These are phyloP conservation scores for Nymphaea thermarum DNA, from an alignment of 164 flowering plant species.

Conservation along the genomic window DNA sequence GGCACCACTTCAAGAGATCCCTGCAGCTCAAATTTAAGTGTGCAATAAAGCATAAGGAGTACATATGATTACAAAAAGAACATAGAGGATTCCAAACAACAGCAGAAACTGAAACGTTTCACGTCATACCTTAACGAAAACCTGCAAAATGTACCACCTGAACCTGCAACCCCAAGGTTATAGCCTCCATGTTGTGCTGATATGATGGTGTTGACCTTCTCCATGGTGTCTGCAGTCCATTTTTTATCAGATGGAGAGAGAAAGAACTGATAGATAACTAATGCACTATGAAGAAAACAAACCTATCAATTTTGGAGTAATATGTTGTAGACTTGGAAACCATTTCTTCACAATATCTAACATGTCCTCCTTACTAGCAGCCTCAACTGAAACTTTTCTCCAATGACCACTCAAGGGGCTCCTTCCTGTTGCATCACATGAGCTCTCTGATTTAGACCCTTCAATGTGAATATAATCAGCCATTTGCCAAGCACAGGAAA, in stretches of 20 bases:
- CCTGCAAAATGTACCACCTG: slow-evolving; percentile 20
- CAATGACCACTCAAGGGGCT: slow-evolving; percentile 42
- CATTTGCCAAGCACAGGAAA: too few species aligned
- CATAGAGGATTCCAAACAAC: too few species aligned
- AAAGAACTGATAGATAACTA: neutral
- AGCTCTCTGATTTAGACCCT: too few species aligned
- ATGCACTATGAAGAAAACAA: slow-evolving; percentile 2
- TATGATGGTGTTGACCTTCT: slow-evolving; percentile 21
- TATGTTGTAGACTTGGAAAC: slow-evolving; percentile 49
- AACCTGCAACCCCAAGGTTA: slow-evolving; percentile 15
- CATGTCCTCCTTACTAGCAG: slow-evolving; percentile 45
- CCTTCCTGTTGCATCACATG: slow-evolving; percentile 22
- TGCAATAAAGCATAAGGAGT: too few species aligned
- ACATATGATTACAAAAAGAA: too few species aligned
- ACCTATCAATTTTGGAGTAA: slow-evolving; percentile 59
- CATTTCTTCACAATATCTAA: slow-evolving; percentile 37
- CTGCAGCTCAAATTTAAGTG: slow-evolving; percentile 17
- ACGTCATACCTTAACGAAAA: slow-evolving; percentile 62
- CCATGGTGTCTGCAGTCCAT: slow-evolving; percentile 50
- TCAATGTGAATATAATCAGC: too few species aligned
- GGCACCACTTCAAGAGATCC: slow-evolving; percentile 92
- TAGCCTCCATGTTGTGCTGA: slow-evolving; percentile 19
- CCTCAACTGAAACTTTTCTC: slow-evolving; percentile 63
- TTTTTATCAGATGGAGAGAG: neutral
- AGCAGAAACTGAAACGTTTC: neutral